Evolutionary conservation across 1,139 yeast genomes (phyloP).

Genomic region (Wickerhamiella pararugosa): DNA sequence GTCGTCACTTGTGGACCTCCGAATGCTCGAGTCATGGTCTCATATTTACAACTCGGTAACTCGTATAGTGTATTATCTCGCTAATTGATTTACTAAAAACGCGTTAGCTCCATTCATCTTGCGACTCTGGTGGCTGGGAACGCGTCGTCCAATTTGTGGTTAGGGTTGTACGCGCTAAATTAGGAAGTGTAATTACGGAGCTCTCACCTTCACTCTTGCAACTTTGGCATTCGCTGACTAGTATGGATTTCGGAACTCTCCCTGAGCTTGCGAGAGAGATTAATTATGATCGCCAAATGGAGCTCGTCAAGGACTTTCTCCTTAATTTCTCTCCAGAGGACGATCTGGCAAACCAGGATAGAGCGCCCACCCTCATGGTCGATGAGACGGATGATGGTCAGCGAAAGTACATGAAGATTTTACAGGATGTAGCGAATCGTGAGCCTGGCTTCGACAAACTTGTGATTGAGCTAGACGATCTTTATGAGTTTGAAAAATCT

Average conservation of each 20-base stretch:
- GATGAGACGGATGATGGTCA: constrained; percentile 13
- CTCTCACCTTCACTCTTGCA: neutral
- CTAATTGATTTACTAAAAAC: neutral
- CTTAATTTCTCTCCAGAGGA: constrained; percentile 26
- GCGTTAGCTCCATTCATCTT: neutral
- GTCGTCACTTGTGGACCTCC: neutral
- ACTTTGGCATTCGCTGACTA: neutral
- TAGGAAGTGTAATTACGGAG: constrained; percentile 2
- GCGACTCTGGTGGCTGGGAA: neutral
- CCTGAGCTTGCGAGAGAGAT: constrained; percentile 37
- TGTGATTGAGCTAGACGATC: constrained; percentile 69
- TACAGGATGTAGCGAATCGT: constrained; percentile 76
- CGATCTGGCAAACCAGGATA: constrained; percentile 8
- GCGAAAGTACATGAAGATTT: constrained; percentile 51
- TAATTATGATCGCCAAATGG: constrained; percentile 31
- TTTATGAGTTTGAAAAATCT: constrained; percentile 44
- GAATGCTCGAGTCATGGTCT: neutral
- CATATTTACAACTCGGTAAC: neutral
- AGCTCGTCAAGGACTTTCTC: constrained; percentile 9
- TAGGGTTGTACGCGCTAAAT: constrained; percentile 1
- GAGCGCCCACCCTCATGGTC: constrained; percentile 12
- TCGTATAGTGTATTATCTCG: neutral
- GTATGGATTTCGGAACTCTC: constrained; percentile 18
- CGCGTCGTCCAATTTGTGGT: neutral
- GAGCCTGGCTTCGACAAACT: constrained; percentile 41